phyloP scores from a whole-genome alignment of 1,284 basidiomycete genomes.

The Fomes fomentarius region DNA sequence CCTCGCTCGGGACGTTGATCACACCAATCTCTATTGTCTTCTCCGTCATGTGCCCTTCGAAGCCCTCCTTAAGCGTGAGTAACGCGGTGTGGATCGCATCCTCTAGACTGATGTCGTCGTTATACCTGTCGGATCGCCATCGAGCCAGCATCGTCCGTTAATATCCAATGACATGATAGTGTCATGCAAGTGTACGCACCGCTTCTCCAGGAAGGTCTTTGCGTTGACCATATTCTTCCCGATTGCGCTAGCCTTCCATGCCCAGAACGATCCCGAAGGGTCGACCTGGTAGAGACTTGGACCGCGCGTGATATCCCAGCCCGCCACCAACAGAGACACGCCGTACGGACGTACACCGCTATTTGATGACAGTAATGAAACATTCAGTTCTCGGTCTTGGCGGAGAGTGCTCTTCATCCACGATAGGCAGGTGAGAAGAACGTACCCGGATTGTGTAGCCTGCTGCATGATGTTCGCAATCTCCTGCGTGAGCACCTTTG shows the following conservation, averaged over 20 bases:
- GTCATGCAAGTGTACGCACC: slow-evolving; percentile 53
- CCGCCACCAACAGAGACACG: slow-evolving; percentile 95
- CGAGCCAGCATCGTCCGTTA: slow-evolving; percentile 6
- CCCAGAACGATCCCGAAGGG: slow-evolving; percentile 98
- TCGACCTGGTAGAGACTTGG: slow-evolving; percentile 98
- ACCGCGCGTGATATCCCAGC: slow-evolving; percentile 92
- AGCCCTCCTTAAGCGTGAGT: slow-evolving; percentile 97
- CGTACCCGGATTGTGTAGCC: slow-evolving; percentile 97
- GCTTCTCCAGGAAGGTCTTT: slow-evolving; percentile 98
- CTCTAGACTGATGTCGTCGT: slow-evolving; percentile 98
- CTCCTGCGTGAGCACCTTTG: slow-evolving; percentile 94
- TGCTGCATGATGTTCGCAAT: slow-evolving; percentile 99
- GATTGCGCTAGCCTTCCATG: slow-evolving; percentile 99
- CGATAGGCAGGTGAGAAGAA: slow-evolving; percentile 18
- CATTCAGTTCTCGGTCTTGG: background rate
- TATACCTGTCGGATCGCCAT: slow-evolving; percentile 70
- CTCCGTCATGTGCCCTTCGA: slow-evolving; percentile 99
- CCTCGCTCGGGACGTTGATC: slow-evolving; percentile 82
- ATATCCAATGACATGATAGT: slow-evolving; percentile 1
- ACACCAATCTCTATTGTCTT: slow-evolving; percentile 99
- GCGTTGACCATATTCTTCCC: slow-evolving; percentile 99
- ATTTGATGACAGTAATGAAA: slow-evolving; percentile 14
- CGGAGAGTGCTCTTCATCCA: slow-evolving; percentile 2
- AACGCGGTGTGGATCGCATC: slow-evolving; percentile 99
- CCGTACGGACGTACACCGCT: slow-evolving; percentile 99